Percentiles rank a stretch among this genome's conserved stretches.
Evolutionary conservation across 2,329 filamentous ascomycete species (phyloP).

Genomic region (Hypoxylon sp.): DNA sequence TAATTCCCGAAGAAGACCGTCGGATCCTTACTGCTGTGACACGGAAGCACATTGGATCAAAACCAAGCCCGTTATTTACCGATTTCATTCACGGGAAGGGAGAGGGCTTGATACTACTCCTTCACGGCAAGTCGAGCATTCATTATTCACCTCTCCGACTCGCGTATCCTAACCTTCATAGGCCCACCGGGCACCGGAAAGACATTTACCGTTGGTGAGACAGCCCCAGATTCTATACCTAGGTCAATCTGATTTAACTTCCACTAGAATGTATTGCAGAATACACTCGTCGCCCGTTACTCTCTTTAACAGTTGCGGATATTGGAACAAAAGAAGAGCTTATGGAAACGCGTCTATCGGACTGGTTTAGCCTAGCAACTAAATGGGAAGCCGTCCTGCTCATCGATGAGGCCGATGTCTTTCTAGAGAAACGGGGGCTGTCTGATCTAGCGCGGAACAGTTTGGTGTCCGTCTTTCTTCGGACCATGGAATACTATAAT

Average conservation of each 20-base stretch:
- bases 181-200: constrained; percentile 37
- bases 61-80: constrained; percentile 1
- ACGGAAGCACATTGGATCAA: constrained; percentile 1
- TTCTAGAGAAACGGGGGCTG: constrained; percentile 53
- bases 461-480: constrained; percentile 49
- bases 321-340: constrained; percentile 12
- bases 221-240: neutral
- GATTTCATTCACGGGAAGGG: constrained; percentile 35
- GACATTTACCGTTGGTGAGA: constrained; percentile 35
- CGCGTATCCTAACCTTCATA: neutral
- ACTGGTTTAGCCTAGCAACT: neutral
- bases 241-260: neutral
- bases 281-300: constrained; percentile 1
- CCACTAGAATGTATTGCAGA: constrained; percentile 4
- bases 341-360: constrained; percentile 1
- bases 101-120: constrained; percentile 36
- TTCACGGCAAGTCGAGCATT: constrained; percentile 23
- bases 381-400: constrained; percentile 52
- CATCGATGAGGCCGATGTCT: constrained; percentile 58
- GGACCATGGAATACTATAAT: constrained; percentile 12
- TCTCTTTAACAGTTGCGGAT: constrained; percentile 4
- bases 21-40: constrained; percentile 4
- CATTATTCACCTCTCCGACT: neutral
- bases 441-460: constrained; percentile 49
- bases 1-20: constrained; percentile 16